phyloP scores from a whole-genome alignment of 208 protist genomes.

The Trypanosoma congolense region DNA sequence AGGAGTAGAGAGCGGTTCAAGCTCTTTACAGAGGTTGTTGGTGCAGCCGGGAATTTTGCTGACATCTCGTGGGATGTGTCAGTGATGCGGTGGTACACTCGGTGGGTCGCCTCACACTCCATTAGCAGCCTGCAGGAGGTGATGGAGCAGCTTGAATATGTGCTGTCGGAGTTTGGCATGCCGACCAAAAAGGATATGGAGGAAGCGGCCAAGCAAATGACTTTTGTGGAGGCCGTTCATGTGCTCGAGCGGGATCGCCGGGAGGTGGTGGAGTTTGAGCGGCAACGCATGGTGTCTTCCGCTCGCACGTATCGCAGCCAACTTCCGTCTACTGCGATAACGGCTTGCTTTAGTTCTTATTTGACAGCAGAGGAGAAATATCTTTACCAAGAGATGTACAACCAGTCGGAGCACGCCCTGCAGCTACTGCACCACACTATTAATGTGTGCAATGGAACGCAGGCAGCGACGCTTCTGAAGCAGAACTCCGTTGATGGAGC shows the following conservation, averaged over 20 bases:
- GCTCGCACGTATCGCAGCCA: constrained; percentile 63
- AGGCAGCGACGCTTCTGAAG: background rate
- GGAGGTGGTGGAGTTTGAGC: constrained; percentile 61
- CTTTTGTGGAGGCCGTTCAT: constrained; percentile 59
- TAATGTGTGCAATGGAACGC: constrained; percentile 29
- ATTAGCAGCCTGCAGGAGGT: constrained; percentile 64
- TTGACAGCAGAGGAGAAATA: constrained; percentile 78
- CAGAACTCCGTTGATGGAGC: background rate
- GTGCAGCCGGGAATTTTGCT: constrained; percentile 33
- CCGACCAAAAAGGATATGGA: constrained; percentile 52
- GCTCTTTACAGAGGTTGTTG: constrained; percentile 35
- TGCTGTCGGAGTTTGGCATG: constrained; percentile 49
- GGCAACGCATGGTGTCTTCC: constrained; percentile 54
- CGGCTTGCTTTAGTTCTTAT: constrained; percentile 59
- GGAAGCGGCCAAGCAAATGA: constrained; percentile 23
- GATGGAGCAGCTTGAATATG: constrained; percentile 78
- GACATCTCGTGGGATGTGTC: constrained; percentile 69
- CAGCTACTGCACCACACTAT: constrained; percentile 59
- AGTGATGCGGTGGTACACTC: constrained; percentile 76
- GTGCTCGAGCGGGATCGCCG: constrained; percentile 65
- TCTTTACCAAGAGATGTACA: constrained; percentile 83
- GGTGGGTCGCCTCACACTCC: constrained; percentile 79
- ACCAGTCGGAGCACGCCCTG: constrained; percentile 76
- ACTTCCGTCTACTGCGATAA: constrained; percentile 48
- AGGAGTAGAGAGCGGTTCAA: constrained; percentile 30